phyloP scores from a whole-genome alignment of 495 filamentous ascomycete genomes.

The Aspergillus sclerotiicarbonarius region DNA sequence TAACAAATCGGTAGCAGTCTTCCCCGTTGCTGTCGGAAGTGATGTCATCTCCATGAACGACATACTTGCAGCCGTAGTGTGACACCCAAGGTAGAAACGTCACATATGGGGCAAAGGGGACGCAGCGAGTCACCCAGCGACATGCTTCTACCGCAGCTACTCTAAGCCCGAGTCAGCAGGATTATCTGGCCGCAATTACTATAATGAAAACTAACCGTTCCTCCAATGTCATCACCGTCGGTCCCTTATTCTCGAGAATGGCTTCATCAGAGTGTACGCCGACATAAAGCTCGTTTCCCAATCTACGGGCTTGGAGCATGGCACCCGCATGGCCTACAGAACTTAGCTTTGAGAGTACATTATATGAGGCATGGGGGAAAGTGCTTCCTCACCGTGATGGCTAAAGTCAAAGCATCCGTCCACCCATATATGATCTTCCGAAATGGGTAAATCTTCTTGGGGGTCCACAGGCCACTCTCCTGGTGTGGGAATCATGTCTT shows the following conservation, averaged over 20 bases:
- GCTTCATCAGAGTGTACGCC: conserved; percentile 93
- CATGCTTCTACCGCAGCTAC: conserved; percentile 88
- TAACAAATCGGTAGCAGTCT: conserved; percentile 97
- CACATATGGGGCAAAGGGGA: conserved; percentile 90
- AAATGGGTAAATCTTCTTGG: conserved; percentile 58
- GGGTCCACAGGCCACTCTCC: conserved; percentile 68
- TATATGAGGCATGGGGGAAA: not conserved
- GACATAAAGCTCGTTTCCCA: conserved; percentile 83
- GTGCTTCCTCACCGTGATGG: conserved; percentile 71
- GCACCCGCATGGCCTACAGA: conserved; percentile 85
- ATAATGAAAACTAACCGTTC: conserved; percentile 62
- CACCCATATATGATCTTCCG: conserved; percentile 84
- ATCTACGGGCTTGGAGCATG: conserved; percentile 85
- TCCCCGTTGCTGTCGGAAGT: conserved; percentile 80
- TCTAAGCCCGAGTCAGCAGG: conserved; percentile 37
- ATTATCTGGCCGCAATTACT: not conserved
- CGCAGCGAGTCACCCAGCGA: conserved; percentile 82
- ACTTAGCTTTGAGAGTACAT: conserved; percentile 15
- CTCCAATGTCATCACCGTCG: conserved; percentile 90
- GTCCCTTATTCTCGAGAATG: conserved; percentile 95
- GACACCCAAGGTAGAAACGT: conserved; percentile 91
- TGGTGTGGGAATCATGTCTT: conserved; percentile 38
- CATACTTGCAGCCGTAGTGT: conserved; percentile 87
- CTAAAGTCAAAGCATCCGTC: conserved; percentile 99
- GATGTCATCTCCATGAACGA: conserved; percentile 91